Evolutionary conservation across 176 grass and related monocot species (phyloP), one percentile per base, ranked within the genome.

Genomic region (Poa pratensis): DNA sequence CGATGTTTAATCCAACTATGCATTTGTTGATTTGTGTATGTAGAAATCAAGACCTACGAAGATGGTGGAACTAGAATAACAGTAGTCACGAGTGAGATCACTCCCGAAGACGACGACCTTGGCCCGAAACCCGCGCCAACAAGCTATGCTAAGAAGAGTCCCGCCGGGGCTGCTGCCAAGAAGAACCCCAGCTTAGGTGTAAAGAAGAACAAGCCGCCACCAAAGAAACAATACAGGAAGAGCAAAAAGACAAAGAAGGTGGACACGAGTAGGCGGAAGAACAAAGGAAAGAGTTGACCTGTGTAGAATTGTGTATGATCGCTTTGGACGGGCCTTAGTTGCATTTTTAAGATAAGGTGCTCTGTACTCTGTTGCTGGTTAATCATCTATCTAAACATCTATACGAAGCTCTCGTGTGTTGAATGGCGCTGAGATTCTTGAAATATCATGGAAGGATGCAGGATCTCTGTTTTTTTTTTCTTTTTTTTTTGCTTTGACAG

Each of bases 31-130:
- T 80, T 40, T 81, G 5, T 28, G 53, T 70, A 5, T 88, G 86
- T 79, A 99, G 96, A 99, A 84, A 92, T 78, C 61, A 99, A 87
- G 78, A 92, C 88, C 2, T 99, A 99, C 19, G 93, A 99, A 91
- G 93, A 91, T 80, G 85, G 62, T 0, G 70, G 61, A 22, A 91
- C 93, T 20, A 99, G 73, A 53, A 89, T 96, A 69, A 89, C 83
- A 26, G 96, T 99, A 75, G 94, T 92, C 17, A 96, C 91, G 16
- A 80, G 93, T 20, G 91, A 94, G 85, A 90, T 99, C 60, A 80
- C 86, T 48, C 22, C 17, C 6, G 82, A 85, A 58, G 86, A 92
- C 19, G 77, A 88, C 19, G 80, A 92, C 58, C 11, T 83, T 59
- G 63, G 62, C 50, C 83, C 24, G 3, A 86, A 69, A 73, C 26